Percentiles rank a stretch among this genome's conserved stretches.
phyloP scores from a whole-genome alignment of 768 basidiomycete species.

The Boletus pseudo-olivaceus region DNA sequence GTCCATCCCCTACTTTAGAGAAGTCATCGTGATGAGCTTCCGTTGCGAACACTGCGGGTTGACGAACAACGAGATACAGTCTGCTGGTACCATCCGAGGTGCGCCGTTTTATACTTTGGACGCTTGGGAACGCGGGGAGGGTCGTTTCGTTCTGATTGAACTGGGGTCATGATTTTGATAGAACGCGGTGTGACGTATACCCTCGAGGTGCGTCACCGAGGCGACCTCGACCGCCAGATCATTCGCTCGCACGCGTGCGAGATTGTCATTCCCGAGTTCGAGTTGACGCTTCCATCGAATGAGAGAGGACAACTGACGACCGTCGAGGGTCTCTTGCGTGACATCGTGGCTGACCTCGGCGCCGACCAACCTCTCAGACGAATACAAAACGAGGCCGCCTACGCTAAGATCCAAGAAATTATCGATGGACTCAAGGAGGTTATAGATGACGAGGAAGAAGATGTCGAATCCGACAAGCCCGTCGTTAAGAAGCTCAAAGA shows the following conservation, averaged over 20 bases:
- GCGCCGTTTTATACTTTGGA: constrained; percentile 21
- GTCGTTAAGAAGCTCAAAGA: constrained; percentile 35
- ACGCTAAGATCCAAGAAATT: constrained; percentile 70
- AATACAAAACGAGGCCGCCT: constrained; percentile 70
- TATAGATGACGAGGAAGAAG: constrained; percentile 50
- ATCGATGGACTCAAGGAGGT: constrained; percentile 63
- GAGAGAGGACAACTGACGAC: constrained; percentile 94
- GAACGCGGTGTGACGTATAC: constrained; percentile 86
- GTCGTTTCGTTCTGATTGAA: background rate
- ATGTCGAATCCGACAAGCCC: constrained; percentile 23
- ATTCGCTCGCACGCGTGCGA: constrained; percentile 85
- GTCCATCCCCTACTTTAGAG: constrained; percentile 90
- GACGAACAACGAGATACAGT: constrained; percentile 91
- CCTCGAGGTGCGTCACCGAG: constrained; percentile 63
- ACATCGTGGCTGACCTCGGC: constrained; percentile 76
- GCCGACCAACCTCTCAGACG: constrained; percentile 81
- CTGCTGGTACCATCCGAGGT: constrained; percentile 85
- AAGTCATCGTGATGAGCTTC: constrained; percentile 96
- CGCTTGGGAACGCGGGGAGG: background rate
- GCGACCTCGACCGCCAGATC: constrained; percentile 89
- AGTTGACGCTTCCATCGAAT: constrained; percentile 81
- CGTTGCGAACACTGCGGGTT: constrained; percentile 90
- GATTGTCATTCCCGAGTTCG: constrained; percentile 80
- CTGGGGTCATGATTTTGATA: constrained; percentile 27
- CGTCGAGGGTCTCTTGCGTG: constrained; percentile 85